Evolutionary conservation across 208 protist species (phyloP), one percentile per base, ranked within the genome.

Genomic region (Crithidia fasciculata): DNA sequence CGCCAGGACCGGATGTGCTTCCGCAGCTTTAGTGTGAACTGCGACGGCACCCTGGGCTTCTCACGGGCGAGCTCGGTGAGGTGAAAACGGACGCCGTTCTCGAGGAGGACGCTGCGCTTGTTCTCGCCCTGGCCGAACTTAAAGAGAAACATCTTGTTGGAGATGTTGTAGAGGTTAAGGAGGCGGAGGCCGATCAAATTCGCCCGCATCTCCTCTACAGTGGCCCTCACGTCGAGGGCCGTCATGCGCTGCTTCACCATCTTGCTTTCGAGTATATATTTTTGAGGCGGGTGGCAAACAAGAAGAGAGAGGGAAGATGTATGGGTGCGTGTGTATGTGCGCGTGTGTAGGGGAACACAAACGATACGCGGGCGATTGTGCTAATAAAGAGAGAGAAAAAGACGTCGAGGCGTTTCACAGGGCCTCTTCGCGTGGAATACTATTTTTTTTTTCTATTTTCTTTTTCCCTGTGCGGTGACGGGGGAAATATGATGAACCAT

Each of bases 1-100:
- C 97, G 83, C 83, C 91, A 95, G 15, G 91, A 87, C 8, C 98
- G 92, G 28, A 99, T 76, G 86, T 99, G 92, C 87, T 99, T 99
- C 75, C 98, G 93, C 47, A 99, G 79, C 77, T 97, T 97, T 15
- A 98, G 85, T 39, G 85, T 89, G 73, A 98, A 98, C 47, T 88
- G 88, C 37, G 94, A 96, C 8, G 98, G 96, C 41, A 97, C 82
- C 62, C 94, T 91, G 15, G 92, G 87, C 72, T 98, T 98, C 63
- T 97, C 95, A 19, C 97, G 87, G 3, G 87, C 78, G 28, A 98
- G 93, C 40, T 94, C 78, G 5, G 97, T 99, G 39, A 92, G 84
- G 75, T 99, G 98, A 37, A 99, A 76, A 19, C 98, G 89, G 37
- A 96, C 81, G 39, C 97, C 97, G 65, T 89, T 97, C 71, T 99